Evolutionary conservation across 306 rosid species (phyloP), one percentile per base, ranked within the genome.

Genomic region (Dryas drummondii): DNA sequence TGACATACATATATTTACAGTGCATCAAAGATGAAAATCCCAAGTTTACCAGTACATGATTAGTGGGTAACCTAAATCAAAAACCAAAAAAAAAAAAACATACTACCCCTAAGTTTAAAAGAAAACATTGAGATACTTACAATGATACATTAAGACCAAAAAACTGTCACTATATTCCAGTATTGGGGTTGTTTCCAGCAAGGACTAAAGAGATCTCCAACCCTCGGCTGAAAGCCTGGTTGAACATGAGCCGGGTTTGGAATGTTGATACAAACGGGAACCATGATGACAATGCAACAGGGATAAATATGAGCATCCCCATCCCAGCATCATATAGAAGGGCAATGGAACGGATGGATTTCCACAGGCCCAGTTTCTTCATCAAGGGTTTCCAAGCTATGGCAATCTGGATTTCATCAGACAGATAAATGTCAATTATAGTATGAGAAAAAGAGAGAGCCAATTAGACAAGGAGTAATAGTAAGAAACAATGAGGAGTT

Each of bases 161-260:
- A n/a, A 10, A 13, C 22, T 26, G 68, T 7, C 17, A 63, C 86
- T 89, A 94, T 13, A 90, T 46, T 63, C 86, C 91, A 32, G 88
- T 71, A 70, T 94, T 91, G 70, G 89, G 91, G 76, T 91, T 91
- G 90, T 94, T 88, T 81, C 98, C 98, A 1, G 97, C 97, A 73
- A 92, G 97, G 78, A 90, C 89, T 4, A 94, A 87, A 51, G 97
- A 92, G 74, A 94, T 94, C 82, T 94, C 97, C 79, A 92, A 77
- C 49, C 98, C 99, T 65, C 98, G 87, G 78, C 98, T 90, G 84
- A 94, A 94, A 42, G 99, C 99, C 76, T 89, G 92, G 91, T 92
- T 94, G 88, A 92, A 94, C 97, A 92, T 92, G 84, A 94, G 97
- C 70, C 97, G 85, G 37, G 96, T 86, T 83, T 94, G 99, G 86